Evolutionary conservation across 2,329 filamentous ascomycete genomes (phyloP), one percentile per base, ranked within the genome.

Genomic region (Neonectria punicea): DNA sequence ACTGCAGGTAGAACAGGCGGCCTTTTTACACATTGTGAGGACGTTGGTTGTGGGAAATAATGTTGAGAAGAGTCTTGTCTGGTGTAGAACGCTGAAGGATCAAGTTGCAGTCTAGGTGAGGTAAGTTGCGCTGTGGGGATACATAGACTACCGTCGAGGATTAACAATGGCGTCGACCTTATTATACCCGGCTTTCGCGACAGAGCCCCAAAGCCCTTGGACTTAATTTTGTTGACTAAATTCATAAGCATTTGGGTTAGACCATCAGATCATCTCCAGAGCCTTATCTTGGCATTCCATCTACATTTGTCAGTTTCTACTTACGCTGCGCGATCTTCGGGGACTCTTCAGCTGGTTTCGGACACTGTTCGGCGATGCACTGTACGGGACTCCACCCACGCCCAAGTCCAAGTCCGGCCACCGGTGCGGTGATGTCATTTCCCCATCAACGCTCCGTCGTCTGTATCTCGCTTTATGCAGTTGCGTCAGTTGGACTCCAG

Each of bases 1-100:
- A 66, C 64, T 66, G 56, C 61, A 63, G 55, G 50, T 63, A 18
- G 34, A 16, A 20, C 61, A 63, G 55, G 61, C 34, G n/a, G 61
- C 61, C 55, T 63, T 58, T 22, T 51, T 63, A 28, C 61, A 63
- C 61, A 63, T 63, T 44, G n/a, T 63, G 43, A 46, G 14, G 41
- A 30, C 54, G 20, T 6, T 5, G 22, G 20, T 28, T 41, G 53
- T 28, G n/a, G 11, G 16, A 39, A n/a, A 51, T 41, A 58, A 34
- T 16, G 18, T 22, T 14, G 22, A 13, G 13, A 16, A 25, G 25
- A 34, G 11, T 30, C 4, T 32, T 44, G 6, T 34, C 39, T 28
- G 30, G 18, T 16, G 13, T 30, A 20, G 16, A 53, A 47, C 25
- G 36, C 20, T 25, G 25, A 25, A 25, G 25, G 25, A 6, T 25